Base-by-base conservation (phyloP, 192 early-diverging fungal species). In the Phycomyces blakesleeanus region DNA sequence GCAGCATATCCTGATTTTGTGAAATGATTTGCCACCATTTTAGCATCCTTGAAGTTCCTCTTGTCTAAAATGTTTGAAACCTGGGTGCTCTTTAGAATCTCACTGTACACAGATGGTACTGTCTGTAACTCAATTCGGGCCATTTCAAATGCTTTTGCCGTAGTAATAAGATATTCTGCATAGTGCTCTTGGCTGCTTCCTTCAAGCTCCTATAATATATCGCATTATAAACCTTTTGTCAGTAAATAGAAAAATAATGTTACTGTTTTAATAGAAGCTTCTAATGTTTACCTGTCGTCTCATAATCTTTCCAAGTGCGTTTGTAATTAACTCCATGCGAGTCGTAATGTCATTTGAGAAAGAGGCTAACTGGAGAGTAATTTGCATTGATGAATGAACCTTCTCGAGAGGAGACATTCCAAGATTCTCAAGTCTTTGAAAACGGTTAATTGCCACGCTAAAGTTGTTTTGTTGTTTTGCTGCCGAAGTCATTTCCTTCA, bases 401-500 rank as follows among this genome's bases (percentile, higher is more conserved):
- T 21, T 41, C 22, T 59, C 41, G 7, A 41, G 20, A 25, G 16
- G 37, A n/a, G 20, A n/a, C n/a, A 49, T 26, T 8, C 40, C 51
- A 18, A 53, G n/a, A 2, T 41, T 18, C 25, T 29, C 47, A 18
- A 64, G 40, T 37, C 67, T 60, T 0, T 51, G 22, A n/a, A 82
- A 61, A 57, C 79, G 83, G 6, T 73, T 62, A 5, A 64, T 64
- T n/a, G 88, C 83, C 1, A 88, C 82, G 26, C 61, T 66, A 64
- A 83, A 82, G 57, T 83, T 80, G 2, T 76, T 67, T 66, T 90
- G 88, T 1, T 79, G 61, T 24, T 77, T 68, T 1, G 88, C 87
- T n/a, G 85, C 87, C 15, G 78, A 72, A 1, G 76, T 64, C 71
- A 88, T 81, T 44, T 64, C 44, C 44, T 71, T 66, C 40, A 68